Conservation (phyloP, 176 grass and related monocot species). For the Leersia perrieri region DNA sequence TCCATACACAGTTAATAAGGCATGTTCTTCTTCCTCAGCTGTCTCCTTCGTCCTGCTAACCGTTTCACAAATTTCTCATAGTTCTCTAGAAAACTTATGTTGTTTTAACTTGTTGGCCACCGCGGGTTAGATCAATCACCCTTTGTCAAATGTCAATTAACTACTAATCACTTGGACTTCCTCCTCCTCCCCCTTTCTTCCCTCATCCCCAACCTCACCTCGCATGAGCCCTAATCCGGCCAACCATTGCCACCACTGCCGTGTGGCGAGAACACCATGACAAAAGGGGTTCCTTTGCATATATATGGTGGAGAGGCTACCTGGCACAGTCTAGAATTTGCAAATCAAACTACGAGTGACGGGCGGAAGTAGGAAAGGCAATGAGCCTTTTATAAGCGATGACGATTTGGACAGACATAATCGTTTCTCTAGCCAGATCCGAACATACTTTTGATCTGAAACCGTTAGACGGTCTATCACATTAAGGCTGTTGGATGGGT, state of each 20-base stretch:
- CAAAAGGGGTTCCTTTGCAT: background rate
- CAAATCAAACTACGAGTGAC: background rate
- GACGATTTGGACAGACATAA: background rate
- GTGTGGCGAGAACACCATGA: background rate
- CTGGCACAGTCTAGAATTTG: background rate
- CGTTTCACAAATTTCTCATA: background rate
- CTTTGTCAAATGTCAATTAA: no score
- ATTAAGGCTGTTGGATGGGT: background rate
- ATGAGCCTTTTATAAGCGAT: background rate
- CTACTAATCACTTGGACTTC: background rate
- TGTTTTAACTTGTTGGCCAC: background rate
- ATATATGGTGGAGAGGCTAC: background rate
- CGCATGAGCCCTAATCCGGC: background rate
- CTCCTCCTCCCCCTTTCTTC: background rate
- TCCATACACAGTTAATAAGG: background rate
- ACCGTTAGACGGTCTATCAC: background rate
- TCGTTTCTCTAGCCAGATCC: background rate
- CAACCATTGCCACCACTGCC: background rate
- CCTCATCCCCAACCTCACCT: background rate
- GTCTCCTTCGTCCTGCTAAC: background rate
- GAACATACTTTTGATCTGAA: background rate
- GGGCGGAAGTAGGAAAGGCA: background rate
- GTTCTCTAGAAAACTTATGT: background rate
- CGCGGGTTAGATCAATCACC: background rate
- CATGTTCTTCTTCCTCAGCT: background rate